phyloP scores from a whole-genome alignment of 495 filamentous ascomycete species.

The Penicillium pulvis region DNA sequence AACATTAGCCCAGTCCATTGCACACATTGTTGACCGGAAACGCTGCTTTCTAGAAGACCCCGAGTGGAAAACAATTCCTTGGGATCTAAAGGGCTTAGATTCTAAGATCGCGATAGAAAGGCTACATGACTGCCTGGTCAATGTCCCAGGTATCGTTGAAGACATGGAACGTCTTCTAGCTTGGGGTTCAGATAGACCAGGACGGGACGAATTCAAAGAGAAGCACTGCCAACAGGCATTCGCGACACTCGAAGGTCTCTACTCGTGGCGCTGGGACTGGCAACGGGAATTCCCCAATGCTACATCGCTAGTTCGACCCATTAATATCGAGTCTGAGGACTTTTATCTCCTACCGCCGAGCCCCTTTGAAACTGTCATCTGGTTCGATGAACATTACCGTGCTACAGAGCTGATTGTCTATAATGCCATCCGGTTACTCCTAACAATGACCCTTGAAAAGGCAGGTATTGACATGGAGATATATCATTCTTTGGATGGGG shows the following conservation, averaged over 20 bases:
- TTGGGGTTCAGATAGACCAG: slow-evolving; percentile 1
- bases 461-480: slow-evolving; percentile 9
- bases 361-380: slow-evolving; percentile 22
- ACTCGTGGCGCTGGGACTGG: slow-evolving; percentile 25
- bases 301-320: slow-evolving; percentile 4
- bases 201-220: slow-evolving; percentile 6
- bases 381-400: slow-evolving; percentile 14
- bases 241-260: slow-evolving; percentile 12
- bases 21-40: slow-evolving; percentile 24
- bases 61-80: slow-evolving; percentile 24
- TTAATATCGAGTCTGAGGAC: slow-evolving; percentile 1
- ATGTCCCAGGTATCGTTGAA: slow-evolving; percentile 21
- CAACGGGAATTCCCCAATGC: slow-evolving; percentile 13
- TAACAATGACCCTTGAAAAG: slow-evolving; percentile 8
- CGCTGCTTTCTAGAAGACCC: slow-evolving; percentile 21
- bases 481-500: not conserved
- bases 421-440: slow-evolving; percentile 15
- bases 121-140: slow-evolving; percentile 17
- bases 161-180: slow-evolving; percentile 9
- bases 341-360: slow-evolving; percentile 7
- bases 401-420: slow-evolving; percentile 22
- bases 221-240: not conserved
- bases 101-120: slow-evolving; percentile 12
- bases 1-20: not conserved
- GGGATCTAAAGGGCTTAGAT: slow-evolving; percentile 12